Conservation (phyloP, 768 basidiomycete genomes). For the Lentinula detonsa region DNA sequence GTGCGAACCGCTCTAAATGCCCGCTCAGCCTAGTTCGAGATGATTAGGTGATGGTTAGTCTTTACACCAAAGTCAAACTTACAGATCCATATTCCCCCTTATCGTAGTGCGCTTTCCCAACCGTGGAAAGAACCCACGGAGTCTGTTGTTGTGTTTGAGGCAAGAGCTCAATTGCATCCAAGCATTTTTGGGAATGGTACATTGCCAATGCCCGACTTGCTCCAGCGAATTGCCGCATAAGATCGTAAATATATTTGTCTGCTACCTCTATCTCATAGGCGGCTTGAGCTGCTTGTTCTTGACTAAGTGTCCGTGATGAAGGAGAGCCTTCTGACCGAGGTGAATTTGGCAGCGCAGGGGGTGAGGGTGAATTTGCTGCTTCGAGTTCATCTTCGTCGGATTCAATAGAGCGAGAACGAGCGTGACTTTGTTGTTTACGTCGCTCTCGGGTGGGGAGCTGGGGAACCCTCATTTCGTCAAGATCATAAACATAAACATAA, state of each 20-base stretch:
- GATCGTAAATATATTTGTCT: constrained; percentile 76
- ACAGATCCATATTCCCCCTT: constrained; percentile 84
- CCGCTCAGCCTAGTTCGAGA: constrained; percentile 69
- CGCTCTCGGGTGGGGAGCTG: constrained; percentile 43
- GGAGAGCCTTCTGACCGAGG: constrained; percentile 61
- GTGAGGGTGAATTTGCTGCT: constrained; percentile 54
- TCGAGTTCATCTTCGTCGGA: constrained; percentile 75
- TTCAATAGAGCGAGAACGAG: constrained; percentile 57
- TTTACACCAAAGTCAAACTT: constrained; percentile 27
- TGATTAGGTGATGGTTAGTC: constrained; percentile 10
- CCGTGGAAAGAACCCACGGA: constrained; percentile 73
- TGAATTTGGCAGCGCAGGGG: constrained; percentile 52
- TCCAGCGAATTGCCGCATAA: constrained; percentile 75
- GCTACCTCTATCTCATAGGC: constrained; percentile 67
- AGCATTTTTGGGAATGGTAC: constrained; percentile 71
- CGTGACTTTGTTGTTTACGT: constrained; percentile 47
- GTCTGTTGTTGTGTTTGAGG: constrained; percentile 70
- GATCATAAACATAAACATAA: neutral
- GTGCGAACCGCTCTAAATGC: constrained; percentile 77
- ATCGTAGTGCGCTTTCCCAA: constrained; percentile 88
- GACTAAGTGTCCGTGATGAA: constrained; percentile 55
- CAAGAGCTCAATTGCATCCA: constrained; percentile 72
- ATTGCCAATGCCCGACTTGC: constrained; percentile 69
- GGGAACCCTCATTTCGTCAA: neutral
- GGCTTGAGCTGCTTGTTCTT: constrained; percentile 68